Base-by-base conservation (phyloP, 805 yeast species). In the Starmerella stellata region DNA sequence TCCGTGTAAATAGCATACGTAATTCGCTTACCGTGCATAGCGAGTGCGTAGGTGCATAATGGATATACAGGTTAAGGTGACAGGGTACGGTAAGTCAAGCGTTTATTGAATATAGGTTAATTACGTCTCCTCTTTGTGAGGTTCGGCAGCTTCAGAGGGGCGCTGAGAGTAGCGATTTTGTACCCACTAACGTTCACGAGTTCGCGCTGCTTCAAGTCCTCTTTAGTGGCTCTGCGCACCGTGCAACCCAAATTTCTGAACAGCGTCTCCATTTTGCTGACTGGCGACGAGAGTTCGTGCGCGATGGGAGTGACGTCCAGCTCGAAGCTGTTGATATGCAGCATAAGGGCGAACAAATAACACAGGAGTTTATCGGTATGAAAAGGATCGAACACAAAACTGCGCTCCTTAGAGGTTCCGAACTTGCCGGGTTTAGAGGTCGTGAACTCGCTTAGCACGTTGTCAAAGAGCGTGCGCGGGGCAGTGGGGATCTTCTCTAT, bases 101-200 rank as follows among this genome's bases (percentile, higher is more conserved):
- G n/a, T n/a, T n/a, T n/a, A n/a, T n/a, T n/a, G n/a, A n/a, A n/a
- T n/a, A n/a, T n/a, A 7, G 11, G 9, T 23, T 16, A 38, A 20
- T 43, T 38, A 2, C 51, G 43, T 41, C 45, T 51, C 52, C 79
- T 67, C 63, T 75, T 73, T 9, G 75, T 69, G 68, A 79, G 67
- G 50, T 78, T 87, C 5, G 98, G 98, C 37, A 81, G 64, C 55
- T 73, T 75, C 61, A 90, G 78, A 30, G 98, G 98, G 24, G 83
- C 93, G 56, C 70, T 75, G 58, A 90, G 68, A 15, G 71, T 60
- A 2, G 95, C 96, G 48, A 87, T 65, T 58, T 82, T 81, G 59
- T 78, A 76, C 29, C 72, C 66, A 8, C 71, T 56, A 7, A 50
- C 38, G 29, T 44, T 32, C n/a, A 54, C 34, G 23, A 62, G 44